These are phyloP conservation scores for Cutaneotrichosporon cutaneum DNA, from an alignment of 1,284 basidiomycete species.

Conservation along the genomic window DNA sequence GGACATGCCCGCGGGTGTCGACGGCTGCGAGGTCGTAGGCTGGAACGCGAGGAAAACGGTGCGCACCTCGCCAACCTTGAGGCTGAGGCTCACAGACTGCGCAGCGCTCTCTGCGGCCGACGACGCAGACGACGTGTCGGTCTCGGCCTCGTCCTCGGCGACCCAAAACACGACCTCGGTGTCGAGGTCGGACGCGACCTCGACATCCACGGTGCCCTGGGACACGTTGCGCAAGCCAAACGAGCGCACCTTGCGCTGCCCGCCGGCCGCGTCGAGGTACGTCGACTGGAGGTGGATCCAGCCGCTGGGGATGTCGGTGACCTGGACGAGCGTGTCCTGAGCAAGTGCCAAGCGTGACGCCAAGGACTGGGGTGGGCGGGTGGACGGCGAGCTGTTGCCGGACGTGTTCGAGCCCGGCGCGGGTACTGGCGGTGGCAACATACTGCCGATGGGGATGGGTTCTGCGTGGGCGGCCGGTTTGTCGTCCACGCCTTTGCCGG, in stretches of 20 bases:
- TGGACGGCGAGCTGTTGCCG: neutral
- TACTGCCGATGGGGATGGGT: constrained; percentile 15
- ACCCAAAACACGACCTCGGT: constrained; percentile 43
- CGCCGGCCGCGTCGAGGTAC: constrained; percentile 38
- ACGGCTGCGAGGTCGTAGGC: constrained; percentile 24
- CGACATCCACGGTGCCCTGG: constrained; percentile 31
- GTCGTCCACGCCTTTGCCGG: neutral
- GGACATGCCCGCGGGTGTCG: constrained; percentile 20
- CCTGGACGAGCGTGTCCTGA: constrained; percentile 34
- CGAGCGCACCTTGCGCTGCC: constrained; percentile 35
- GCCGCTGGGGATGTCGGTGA: constrained; percentile 44
- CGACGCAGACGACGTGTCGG: constrained; percentile 35
- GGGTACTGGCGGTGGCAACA: neutral
- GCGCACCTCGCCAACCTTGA: constrained; percentile 25
- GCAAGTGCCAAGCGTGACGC: constrained; percentile 19
- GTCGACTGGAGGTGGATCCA: constrained; percentile 51
- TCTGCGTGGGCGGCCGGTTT: neutral
- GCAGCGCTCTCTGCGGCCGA: constrained; percentile 26
- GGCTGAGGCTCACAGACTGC: constrained; percentile 26
- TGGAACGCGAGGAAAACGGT: constrained; percentile 43
- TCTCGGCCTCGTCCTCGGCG: constrained; percentile 22
- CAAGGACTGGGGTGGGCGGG: constrained; percentile 3
- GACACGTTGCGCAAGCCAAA: constrained; percentile 44
- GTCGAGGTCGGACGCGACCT: constrained; percentile 42
- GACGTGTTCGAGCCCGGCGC: neutral